A percentile compares a stretch with the other conserved stretches of the same genome.
phyloP scores from a whole-genome alignment of 441 rosid species.

The Mallotus repandus region DNA sequence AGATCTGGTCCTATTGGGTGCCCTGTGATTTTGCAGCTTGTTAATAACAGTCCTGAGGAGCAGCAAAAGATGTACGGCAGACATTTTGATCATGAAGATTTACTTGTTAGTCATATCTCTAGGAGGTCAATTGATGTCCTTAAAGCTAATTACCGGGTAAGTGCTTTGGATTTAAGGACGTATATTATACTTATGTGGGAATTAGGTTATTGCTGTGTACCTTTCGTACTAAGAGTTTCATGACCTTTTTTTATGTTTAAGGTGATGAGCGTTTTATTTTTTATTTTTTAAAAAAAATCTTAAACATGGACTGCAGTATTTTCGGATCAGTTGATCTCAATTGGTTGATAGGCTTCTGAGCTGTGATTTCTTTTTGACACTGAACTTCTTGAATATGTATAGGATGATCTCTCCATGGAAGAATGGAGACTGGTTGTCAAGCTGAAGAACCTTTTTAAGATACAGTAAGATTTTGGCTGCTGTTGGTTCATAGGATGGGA shows the following conservation, averaged over 20 bases:
- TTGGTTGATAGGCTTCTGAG: not conserved
- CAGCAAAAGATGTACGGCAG: conserved; percentile 93
- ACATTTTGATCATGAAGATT: conserved; percentile 85
- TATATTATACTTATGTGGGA: not conserved
- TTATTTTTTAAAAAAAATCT: no score
- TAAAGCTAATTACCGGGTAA: conserved; percentile 80
- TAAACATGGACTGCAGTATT: not conserved
- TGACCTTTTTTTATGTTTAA: not conserved
- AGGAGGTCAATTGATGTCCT: conserved; percentile 84
- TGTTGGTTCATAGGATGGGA: not conserved
- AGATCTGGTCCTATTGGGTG: conserved; percentile 1
- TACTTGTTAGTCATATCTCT: conserved; percentile 88
- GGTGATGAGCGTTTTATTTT: not conserved
- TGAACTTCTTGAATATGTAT: conserved; percentile 1
- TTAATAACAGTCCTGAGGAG: conserved; percentile 74
- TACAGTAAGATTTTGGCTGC: conserved; percentile 17
- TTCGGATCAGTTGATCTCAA: not conserved
- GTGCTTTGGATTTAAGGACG: conserved; percentile 10
- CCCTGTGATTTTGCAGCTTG: conserved; percentile 48
- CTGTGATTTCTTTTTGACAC: not conserved
- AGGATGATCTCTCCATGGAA: conserved; percentile 68
- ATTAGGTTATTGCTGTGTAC: not conserved
- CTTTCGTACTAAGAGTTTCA: not conserved
- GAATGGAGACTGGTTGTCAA: conserved; percentile 83
- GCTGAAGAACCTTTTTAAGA: conserved; percentile 66